Evolutionary conservation across 805 yeast species (phyloP).

Genomic region (Peterozyma toletana): DNA sequence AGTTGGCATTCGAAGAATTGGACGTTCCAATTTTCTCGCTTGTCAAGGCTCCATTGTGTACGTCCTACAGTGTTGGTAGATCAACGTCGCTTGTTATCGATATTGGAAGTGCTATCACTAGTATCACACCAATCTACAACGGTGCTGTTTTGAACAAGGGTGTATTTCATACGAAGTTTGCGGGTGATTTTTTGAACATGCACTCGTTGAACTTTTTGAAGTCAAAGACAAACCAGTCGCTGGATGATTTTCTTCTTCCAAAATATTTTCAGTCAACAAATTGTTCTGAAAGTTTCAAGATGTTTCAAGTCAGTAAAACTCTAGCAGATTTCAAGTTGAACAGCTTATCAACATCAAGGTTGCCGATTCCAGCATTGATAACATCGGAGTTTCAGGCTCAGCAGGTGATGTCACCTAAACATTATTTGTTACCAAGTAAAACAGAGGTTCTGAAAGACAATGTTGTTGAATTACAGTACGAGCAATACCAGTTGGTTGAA

Average conservation of each 20-base stretch:
- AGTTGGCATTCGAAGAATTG: slow-evolving; percentile 68
- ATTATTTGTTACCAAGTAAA: slow-evolving; percentile 51
- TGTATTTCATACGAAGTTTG: slow-evolving; percentile 59
- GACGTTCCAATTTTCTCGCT: slow-evolving; percentile 73
- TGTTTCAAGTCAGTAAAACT: slow-evolving; percentile 30
- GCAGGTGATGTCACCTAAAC: slow-evolving; percentile 30
- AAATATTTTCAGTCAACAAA: slow-evolving; percentile 19
- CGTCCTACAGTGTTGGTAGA: slow-evolving; percentile 70
- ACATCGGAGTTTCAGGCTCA: slow-evolving; percentile 23
- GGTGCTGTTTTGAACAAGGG: slow-evolving; percentile 68
- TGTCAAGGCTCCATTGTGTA: slow-evolving; percentile 70
- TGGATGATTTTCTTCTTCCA: slow-evolving; percentile 26
- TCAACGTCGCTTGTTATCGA: slow-evolving; percentile 77
- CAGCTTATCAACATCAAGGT: slow-evolving; percentile 17
- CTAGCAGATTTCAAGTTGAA: slow-evolving; percentile 41
- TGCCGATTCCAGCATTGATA: slow-evolving; percentile 20
- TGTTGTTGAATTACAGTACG: slow-evolving; percentile 37
- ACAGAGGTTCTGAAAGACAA: slow-evolving; percentile 24
- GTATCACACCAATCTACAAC: slow-evolving; percentile 72
- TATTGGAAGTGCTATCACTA: slow-evolving; percentile 61
- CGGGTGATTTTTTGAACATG: slow-evolving; percentile 76
- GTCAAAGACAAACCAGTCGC: slow-evolving; percentile 23
- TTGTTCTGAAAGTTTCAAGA: slow-evolving; percentile 29
- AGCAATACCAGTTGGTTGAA: slow-evolving; percentile 52
- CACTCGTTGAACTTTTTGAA: slow-evolving; percentile 47